These are phyloP conservation scores for Yarrowia sp. DNA, from an alignment of 805 yeast genomes.

Conservation along the genomic window DNA sequence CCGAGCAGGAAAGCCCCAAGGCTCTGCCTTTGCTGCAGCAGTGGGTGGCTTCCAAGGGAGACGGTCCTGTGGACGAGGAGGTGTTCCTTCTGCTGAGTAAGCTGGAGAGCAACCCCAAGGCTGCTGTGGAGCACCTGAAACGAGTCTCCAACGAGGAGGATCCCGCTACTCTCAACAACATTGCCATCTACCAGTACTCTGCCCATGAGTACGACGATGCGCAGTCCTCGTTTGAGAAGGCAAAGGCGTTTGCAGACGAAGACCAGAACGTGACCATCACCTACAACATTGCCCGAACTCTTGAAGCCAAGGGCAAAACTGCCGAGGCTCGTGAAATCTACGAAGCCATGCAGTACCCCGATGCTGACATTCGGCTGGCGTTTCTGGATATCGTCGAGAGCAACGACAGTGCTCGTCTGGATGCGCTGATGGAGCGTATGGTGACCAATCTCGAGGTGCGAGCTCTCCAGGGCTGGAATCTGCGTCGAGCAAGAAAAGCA, in stretches of 20 bases:
- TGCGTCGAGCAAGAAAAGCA: constrained; percentile 44
- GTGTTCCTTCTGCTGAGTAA: constrained; percentile 58
- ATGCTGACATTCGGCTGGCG: constrained; percentile 71
- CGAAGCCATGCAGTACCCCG: constrained; percentile 66
- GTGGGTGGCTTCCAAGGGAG: constrained; percentile 22
- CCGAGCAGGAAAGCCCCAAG: constrained; percentile 44
- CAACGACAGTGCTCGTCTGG: constrained; percentile 51
- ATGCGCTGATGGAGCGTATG: constrained; percentile 51
- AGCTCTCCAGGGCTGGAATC: constrained; percentile 89
- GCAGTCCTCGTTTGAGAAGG: constrained; percentile 51
- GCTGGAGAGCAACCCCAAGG: constrained; percentile 56
- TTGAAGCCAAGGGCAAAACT: constrained; percentile 49
- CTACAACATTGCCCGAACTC: constrained; percentile 76
- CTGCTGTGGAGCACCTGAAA: constrained; percentile 29
- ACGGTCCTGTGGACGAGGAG: constrained; percentile 19
- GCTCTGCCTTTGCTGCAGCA: constrained; percentile 8
- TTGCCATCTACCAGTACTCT: constrained; percentile 78
- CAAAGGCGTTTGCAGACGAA: constrained; percentile 39
- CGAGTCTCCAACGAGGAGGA: constrained; percentile 51
- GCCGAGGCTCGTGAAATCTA: constrained; percentile 49
- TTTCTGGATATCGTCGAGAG: constrained; percentile 52
- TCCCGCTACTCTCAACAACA: constrained; percentile 67
- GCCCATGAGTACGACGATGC: constrained; percentile 62
- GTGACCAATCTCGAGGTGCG: constrained; percentile 75
- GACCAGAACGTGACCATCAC: constrained; percentile 44